Evolutionary conservation across 805 yeast genomes (phyloP), one percentile per base, ranked within the genome.

Genomic region (Torulaspora microellipsoides): DNA sequence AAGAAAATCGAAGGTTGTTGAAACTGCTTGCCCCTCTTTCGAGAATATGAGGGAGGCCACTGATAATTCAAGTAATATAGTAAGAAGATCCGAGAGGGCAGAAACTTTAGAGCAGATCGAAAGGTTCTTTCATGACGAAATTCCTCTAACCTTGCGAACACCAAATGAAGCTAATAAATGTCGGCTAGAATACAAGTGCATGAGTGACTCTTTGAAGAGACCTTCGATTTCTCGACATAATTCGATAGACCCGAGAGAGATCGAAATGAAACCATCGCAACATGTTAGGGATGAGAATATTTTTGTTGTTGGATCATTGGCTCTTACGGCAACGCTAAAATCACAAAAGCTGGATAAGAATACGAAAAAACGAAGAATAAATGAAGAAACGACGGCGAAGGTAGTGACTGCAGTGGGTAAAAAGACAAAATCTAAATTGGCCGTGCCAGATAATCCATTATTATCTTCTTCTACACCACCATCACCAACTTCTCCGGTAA

Each of bases 51-150:
- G 6, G 15, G n/a, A 14, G 8, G 15, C n/a, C 7, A 30, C 27
- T 13, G 33, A 36, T 13, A 36, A 36, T 27, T 20, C 25, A 20
- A 20, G 7, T 8, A 20, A 20, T 20, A 20, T 20, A 8, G 25
- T 7, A 20, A 34, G 47, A 15, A 34, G 11, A 2, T 15, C 35
- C 5, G 40, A 35, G 33, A 43, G 45, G 13, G 52, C 54, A 4
- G 55, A 55, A 23, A 58, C 60, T 9, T 29, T 58, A 10, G 56
- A 50, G 14, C 47, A 55, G 11, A 56, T 58, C 15, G 60, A 58
- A 33, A 45, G 31, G 10, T 15, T 37, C 17, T 38, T 43, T 30
- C 39, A 46, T 10, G 40, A 34, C 1, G 31, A 36, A 15, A 29
- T 31, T 12, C 40, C 46, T 4, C 13, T 41, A n/a, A 33, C 15